Evolutionary conservation across 768 basidiomycete genomes (phyloP), one percentile per base, ranked within the genome.

Genomic region (Trametes punicea): DNA sequence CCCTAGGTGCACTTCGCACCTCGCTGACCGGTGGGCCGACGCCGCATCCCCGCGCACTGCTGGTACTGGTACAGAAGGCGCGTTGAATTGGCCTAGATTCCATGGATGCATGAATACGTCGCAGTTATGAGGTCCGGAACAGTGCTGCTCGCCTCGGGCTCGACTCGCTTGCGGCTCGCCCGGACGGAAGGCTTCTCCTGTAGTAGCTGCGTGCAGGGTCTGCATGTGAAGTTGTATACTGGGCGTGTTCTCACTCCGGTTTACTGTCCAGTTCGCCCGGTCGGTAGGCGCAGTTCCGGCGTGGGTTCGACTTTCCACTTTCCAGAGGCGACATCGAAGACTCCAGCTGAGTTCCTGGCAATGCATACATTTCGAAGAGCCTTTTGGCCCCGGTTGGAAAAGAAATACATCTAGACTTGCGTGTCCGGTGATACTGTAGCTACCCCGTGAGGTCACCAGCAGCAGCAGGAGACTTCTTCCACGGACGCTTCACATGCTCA

Each of bases 111-210:
- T n/a, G n/a, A n/a, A n/a, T 38, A 33, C 39, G 13, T 30, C 52
- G 52, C 52, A 16, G 6, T 10, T 38, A 25, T 18, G 26, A 38
- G 13, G 23, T 3, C 52, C 52, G 52, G 52, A 46, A 27, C 52
- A 54, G 34, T 30, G 52, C 52, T 18, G 31, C 51, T 34, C 51
- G 40, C 30, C 51, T 44, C 51, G 30, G 26, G 10, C 51, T 44
- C 51, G 41, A 18, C 5, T 39, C 52, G 31, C 21, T 20, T 33
- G 25, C 25, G 31, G 42, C 23, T 21, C 23, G 21, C 40, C 15
- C 44, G 44, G 26, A 21, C n/a, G 21, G 25, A 18, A n/a, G 10
- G 16, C 30, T 21, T n/a, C 25, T 18, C 15, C 42, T 23, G 40
- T 21, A 21, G 18, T 41, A n/a, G 21, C 18, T 41, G 21, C 11